Percentiles rank a stretch among this genome's conserved stretches.
Conservation (phyloP, 2,329 filamentous ascomycete genomes). For the Leptographium radiaticola region DNA sequence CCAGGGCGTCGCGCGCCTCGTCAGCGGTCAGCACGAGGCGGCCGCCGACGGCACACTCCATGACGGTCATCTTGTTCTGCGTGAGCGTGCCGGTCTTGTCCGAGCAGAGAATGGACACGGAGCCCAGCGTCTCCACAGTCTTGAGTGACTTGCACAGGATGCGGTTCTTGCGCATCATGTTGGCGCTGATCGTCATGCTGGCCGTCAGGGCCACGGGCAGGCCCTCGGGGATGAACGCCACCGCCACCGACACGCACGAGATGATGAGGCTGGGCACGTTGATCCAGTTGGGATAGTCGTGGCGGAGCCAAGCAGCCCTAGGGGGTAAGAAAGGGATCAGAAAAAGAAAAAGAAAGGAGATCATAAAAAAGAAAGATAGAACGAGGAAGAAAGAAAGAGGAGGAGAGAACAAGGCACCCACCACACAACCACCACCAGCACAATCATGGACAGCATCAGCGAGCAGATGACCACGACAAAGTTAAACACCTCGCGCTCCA, state of each 20-base stretch:
- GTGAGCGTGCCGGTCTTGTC: slow-evolving; percentile 67
- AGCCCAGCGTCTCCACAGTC: slow-evolving; percentile 63
- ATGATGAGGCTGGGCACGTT: slow-evolving; percentile 60
- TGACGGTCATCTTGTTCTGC: slow-evolving; percentile 60
- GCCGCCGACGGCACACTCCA: slow-evolving; percentile 52
- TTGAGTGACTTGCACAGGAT: slow-evolving; percentile 70
- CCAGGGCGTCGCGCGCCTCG: slow-evolving; percentile 30
- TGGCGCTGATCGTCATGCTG: slow-evolving; percentile 62
- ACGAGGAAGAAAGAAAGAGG: too few species aligned
- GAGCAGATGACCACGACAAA: slow-evolving; percentile 59
- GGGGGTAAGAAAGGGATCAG: too few species aligned
- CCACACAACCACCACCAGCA: slow-evolving; percentile 52
- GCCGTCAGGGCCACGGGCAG: slow-evolving; percentile 57
- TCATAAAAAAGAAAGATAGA: too few species aligned
- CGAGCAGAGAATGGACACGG: slow-evolving; percentile 61
- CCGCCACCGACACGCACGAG: slow-evolving; percentile 56
- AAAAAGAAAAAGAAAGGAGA: too few species aligned
- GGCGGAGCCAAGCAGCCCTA: slow-evolving; percentile 54
- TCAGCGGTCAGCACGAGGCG: slow-evolving; percentile 33
- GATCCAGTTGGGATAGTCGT: slow-evolving; percentile 56
- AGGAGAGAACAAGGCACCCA: too few species aligned
- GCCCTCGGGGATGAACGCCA: slow-evolving; percentile 66
- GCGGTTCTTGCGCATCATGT: slow-evolving; percentile 63
- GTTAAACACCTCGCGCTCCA: slow-evolving; percentile 60
- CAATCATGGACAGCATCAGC: slow-evolving; percentile 53